These are phyloP conservation scores for Priceomyces haplophilus DNA, from an alignment of 805 yeast species.

Conservation along the genomic window DNA sequence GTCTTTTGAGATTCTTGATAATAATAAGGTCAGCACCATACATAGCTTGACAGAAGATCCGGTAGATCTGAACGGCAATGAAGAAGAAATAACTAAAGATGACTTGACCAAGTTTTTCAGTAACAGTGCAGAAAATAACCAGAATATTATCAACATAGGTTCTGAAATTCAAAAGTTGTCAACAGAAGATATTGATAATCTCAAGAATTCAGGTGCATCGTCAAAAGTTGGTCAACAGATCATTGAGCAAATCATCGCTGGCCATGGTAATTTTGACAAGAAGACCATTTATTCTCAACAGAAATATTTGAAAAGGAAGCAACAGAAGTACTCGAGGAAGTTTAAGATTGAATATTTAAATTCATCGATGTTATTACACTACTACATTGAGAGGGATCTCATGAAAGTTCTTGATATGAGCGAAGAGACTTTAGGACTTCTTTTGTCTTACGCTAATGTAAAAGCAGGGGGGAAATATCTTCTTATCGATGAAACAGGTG, in stretches of 20 bases:
- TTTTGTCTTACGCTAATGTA: constrained; percentile 76
- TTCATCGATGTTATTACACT: constrained; percentile 66
- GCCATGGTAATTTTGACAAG: constrained; percentile 83
- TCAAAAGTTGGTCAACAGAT: constrained; percentile 68
- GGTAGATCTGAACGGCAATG: constrained; percentile 29
- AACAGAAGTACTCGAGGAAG: constrained; percentile 82
- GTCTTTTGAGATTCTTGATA: constrained; percentile 76
- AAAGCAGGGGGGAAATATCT: constrained; percentile 88
- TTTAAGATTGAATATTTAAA: constrained; percentile 80
- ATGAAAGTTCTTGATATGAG: constrained; percentile 74
- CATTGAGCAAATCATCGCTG: constrained; percentile 74
- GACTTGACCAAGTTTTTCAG: constrained; percentile 35
- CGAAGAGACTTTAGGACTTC: constrained; percentile 75
- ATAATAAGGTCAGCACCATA: constrained; percentile 49
- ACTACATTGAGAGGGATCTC: constrained; percentile 74
- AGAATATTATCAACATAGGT: constrained; percentile 65
- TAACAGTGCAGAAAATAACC: constrained; percentile 58
- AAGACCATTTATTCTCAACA: constrained; percentile 89
- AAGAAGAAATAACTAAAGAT: constrained; percentile 37
- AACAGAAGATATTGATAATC: constrained; percentile 76
- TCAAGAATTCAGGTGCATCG: constrained; percentile 69
- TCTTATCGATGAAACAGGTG: constrained; percentile 92
- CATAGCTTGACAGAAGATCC: constrained; percentile 36
- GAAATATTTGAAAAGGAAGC: constrained; percentile 87
- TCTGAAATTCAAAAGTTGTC: constrained; percentile 68